These are phyloP conservation scores for Camelina neglecta DNA, from an alignment of 345 rosid species.

Conservation along the genomic window DNA sequence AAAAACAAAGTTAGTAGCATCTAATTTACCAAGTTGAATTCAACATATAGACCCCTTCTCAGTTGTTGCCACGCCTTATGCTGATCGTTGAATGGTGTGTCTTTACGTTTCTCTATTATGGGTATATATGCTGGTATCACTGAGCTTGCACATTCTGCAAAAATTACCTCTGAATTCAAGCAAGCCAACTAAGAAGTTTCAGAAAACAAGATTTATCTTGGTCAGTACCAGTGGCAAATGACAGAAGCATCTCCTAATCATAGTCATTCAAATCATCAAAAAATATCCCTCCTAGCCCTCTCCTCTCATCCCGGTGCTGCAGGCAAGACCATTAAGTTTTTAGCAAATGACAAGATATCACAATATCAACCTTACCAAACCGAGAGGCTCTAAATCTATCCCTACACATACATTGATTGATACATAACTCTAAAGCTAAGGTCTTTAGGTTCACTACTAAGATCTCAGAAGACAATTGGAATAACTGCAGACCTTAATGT, in stretches of 20 bases:
- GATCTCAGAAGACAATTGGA: conserved; percentile 11
- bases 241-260: conserved; percentile 92
- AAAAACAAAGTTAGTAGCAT: background rate
- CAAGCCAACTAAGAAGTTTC: background rate
- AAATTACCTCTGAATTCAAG: background rate
- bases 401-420: background rate
- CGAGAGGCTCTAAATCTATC: background rate
- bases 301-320: conserved; percentile 89
- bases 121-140: conserved; percentile 81
- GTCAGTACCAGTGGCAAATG: conserved; percentile 79
- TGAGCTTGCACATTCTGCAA: conserved; percentile 75
- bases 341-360: background rate
- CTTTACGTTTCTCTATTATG: conserved; percentile 67
- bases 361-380: conserved; percentile 10
- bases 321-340: conserved; percentile 28
- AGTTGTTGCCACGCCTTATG: conserved; percentile 55
- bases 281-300: conserved; percentile 97
- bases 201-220: background rate
- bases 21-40: conserved; percentile 70
- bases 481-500: conserved; percentile 62
- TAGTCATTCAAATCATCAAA: conserved; percentile 89
- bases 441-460: conserved; percentile 5
- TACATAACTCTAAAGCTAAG: conserved; percentile 6
- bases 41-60: conserved; percentile 24
- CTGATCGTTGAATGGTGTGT: conserved; percentile 58